Evolutionary conservation across 2,329 filamentous ascomycete genomes (phyloP), one percentile per base, ranked within the genome.

Genomic region (Fusarium beomiforme): DNA sequence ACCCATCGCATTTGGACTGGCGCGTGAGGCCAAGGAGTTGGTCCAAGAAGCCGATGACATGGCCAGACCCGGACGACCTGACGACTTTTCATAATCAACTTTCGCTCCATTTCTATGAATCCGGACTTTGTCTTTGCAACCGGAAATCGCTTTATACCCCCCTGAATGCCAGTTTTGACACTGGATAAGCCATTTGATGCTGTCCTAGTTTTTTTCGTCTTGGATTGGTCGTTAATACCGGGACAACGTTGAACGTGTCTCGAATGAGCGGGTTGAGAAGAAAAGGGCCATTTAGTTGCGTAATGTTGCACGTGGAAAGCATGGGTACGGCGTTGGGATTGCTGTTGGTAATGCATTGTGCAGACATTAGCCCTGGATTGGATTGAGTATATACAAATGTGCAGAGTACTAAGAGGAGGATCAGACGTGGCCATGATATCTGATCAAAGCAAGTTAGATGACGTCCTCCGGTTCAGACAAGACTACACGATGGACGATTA

Each of bases 1-100:
- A 14, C 93, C 93, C 4, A 90, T 96, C 73, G 93, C 93, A n/a
- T 97, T 97, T 80, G 92, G 94, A 81, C 92, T 95, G 78, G 93
- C 92, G 10, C 87, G 92, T 65, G 92, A 94, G 81, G 92, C 92
- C 55, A 96, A 95, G 84, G 93, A 93, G 78, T 83, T 93, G 65
- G 80, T 81, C 26, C 82, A 85, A 71, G 78, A 78, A n/a, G 78
- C 86, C 14, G 83, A 82, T 59, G 78, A 79, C 72, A 71, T 84
- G 58, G 78, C 77, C 29, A 69, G 61, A 49, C 61, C 73, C 34
- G 63, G 71, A 55, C 79, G 79, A 29, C 77, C 73, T 54, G 83
- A 86, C 67, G 85, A 87, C 67, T 87, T 86, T 80, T 84, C 85
- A 59, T 85, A 77, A 82, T 64, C 59, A 64, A 49, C 50, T 71